Evolutionary conservation across 208 protist species (phyloP).

Genomic region (Crithidia acanthocephali): DNA sequence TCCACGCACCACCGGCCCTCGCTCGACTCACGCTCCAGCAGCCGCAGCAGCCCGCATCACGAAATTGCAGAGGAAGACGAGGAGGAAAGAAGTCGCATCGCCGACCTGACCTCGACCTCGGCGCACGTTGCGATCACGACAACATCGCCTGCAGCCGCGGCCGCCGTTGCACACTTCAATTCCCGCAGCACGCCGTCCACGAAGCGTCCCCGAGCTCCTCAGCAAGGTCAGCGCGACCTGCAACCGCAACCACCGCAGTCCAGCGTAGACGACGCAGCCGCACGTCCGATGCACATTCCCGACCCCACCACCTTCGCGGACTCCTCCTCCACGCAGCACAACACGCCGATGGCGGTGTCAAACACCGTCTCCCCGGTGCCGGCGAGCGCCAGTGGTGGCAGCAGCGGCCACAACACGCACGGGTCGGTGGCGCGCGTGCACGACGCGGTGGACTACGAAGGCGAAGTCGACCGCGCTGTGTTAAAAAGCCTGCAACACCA

Average conservation of each 20-base stretch:
- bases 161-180: conserved; percentile 1
- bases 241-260: background rate
- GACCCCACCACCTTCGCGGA: conserved; percentile 29
- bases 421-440: conserved; percentile 1
- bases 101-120: background rate
- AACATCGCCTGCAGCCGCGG: background rate
- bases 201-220: conserved; percentile 16
- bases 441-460: conserved; percentile 30
- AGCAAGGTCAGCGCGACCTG: background rate
- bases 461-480: conserved; percentile 11
- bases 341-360: conserved; percentile 6
- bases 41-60: background rate
- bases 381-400: background rate
- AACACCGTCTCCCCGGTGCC: conserved; percentile 4
- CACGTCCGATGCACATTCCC: conserved; percentile 28
- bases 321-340: conserved; percentile 1
- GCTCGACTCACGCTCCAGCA: conserved; percentile 29
- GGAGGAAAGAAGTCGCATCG: background rate
- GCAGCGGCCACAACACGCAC: background rate
- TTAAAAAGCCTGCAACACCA: background rate
- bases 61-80: conserved; percentile 16
- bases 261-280: background rate
- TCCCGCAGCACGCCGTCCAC: conserved; percentile 16
- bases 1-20: conserved; percentile 3
- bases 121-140: background rate